Percentiles rank a stretch among this genome's conserved stretches.
These are phyloP conservation scores for Neurospora cerealis DNA, from an alignment of 495 filamentous ascomycete species.

Conservation along the genomic window DNA sequence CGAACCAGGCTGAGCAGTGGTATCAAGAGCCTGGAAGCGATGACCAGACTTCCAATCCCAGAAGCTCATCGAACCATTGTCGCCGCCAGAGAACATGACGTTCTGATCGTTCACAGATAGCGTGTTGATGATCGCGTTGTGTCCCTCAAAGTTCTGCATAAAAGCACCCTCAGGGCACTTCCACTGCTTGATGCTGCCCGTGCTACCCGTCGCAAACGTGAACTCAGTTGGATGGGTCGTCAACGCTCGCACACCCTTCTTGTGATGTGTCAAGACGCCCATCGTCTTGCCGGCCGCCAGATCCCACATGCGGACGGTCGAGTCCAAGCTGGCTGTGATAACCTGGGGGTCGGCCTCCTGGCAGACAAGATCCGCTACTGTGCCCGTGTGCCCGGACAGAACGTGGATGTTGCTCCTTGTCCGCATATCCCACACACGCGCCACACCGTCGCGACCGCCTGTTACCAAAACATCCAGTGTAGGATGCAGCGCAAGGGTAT, in stretches of 20 bases:
- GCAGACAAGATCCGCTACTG: constrained; percentile 78
- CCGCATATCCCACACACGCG: constrained; percentile 97
- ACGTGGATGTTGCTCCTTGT: constrained; percentile 94
- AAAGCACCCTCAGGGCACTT: constrained; percentile 97
- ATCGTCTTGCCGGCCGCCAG: constrained; percentile 92
- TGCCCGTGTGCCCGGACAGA: constrained; percentile 77
- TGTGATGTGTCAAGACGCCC: constrained; percentile 95
- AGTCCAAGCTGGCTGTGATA: constrained; percentile 82
- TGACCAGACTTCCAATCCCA: constrained; percentile 99
- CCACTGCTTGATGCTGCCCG: constrained; percentile 97
- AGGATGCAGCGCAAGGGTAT: constrained; percentile 82
- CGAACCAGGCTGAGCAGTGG: constrained; percentile 85
- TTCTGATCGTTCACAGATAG: constrained; percentile 91
- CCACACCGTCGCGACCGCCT: constrained; percentile 88
- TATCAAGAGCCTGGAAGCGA: constrained; percentile 77
- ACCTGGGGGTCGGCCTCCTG: constrained; percentile 97
- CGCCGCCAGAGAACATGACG: constrained; percentile 88
- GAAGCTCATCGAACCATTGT: constrained; percentile 94
- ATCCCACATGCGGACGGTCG: constrained; percentile 92
- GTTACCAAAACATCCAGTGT: constrained; percentile 92
- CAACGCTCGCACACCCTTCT: constrained; percentile 87
- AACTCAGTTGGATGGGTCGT: constrained; percentile 86
- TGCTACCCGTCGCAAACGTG: constrained; percentile 88
- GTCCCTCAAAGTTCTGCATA: constrained; percentile 98
- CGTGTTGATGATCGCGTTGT: constrained; percentile 93